Percentiles rank a stretch among this genome's conserved stretches.
These are phyloP conservation scores for Rhizopogon vinicolor DNA, from an alignment of 768 basidiomycete genomes.

Conservation along the genomic window DNA sequence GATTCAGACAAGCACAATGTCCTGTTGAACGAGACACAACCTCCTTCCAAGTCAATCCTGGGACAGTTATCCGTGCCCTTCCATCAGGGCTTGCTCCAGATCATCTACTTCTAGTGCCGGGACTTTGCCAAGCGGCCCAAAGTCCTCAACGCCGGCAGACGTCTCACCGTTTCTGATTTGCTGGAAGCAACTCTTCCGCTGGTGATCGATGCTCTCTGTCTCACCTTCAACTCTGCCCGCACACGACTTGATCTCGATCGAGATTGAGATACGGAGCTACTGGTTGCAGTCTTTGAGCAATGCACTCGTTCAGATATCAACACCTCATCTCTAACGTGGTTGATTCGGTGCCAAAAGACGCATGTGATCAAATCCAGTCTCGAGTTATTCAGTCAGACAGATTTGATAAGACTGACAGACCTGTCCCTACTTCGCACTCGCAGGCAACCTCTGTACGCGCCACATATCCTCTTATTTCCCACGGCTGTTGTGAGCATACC, in stretches of 20 bases:
- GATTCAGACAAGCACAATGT: constrained; percentile 54
- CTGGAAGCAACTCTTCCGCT: constrained; percentile 63
- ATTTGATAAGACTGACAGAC: constrained; percentile 68
- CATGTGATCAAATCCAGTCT: constrained; percentile 74
- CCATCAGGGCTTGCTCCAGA: constrained; percentile 76
- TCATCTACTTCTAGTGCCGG: constrained; percentile 73
- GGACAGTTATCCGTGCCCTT: constrained; percentile 60
- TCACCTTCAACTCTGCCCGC: constrained; percentile 62
- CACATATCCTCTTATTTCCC: constrained; percentile 81
- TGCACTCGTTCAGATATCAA: constrained; percentile 67
- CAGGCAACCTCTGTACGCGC: constrained; percentile 66
- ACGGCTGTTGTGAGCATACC: no score
- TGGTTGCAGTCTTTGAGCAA: constrained; percentile 81
- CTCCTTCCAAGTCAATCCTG: constrained; percentile 69
- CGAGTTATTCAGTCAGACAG: constrained; percentile 63
- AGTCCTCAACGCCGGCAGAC: constrained; percentile 53
- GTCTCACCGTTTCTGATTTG: constrained; percentile 52
- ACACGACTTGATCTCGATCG: constrained; percentile 55
- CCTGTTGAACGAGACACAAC: constrained; percentile 68
- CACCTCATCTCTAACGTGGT: constrained; percentile 69
- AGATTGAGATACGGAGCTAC: constrained; percentile 79
- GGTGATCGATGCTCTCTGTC: constrained; percentile 61
- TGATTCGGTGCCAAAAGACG: constrained; percentile 74
- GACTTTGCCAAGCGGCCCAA: constrained; percentile 45
- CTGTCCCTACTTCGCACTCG: constrained; percentile 55